Percentiles rank a stretch among this genome's conserved stretches.
phyloP scores from a whole-genome alignment of 2,329 filamentous ascomycete genomes.

The Iodosphaeria phyllophila region DNA sequence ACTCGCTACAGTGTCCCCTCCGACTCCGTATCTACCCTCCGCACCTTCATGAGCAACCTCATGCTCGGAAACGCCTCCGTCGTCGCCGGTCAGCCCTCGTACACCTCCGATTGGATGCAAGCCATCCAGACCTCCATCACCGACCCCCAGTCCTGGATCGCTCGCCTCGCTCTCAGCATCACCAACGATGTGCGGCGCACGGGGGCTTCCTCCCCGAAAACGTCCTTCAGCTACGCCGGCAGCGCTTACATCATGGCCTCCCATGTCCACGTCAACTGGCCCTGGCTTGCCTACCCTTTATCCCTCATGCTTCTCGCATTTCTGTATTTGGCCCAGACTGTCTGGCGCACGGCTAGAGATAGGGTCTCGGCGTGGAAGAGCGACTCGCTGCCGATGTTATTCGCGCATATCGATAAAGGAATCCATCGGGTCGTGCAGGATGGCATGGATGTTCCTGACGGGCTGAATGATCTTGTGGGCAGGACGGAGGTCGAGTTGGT shows the following conservation, averaged over 20 bases:
- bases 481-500: slow-evolving; percentile 15
- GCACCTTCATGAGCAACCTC: slow-evolving; percentile 14
- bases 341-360: slow-evolving; percentile 16
- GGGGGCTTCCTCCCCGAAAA: slow-evolving; percentile 7
- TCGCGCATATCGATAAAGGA: slow-evolving; percentile 15
- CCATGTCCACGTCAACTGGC: slow-evolving; percentile 16
- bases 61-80: slow-evolving; percentile 14
- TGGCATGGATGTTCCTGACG: slow-evolving; percentile 17
- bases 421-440: slow-evolving; percentile 13
- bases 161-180: slow-evolving; percentile 14
- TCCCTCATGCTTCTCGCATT: slow-evolving; percentile 15
- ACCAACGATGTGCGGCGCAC: slow-evolving; percentile 17
- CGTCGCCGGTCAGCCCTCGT: slow-evolving; percentile 10
- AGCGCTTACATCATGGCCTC: slow-evolving; percentile 11
- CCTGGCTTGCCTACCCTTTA: slow-evolving; percentile 17
- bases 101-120: slow-evolving; percentile 19
- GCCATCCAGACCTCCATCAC: slow-evolving; percentile 16
- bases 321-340: slow-evolving; percentile 16
- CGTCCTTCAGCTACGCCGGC: slow-evolving; percentile 12
- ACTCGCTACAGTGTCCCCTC: slow-evolving; percentile 14
- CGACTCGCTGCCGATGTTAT: slow-evolving; percentile 19
- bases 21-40: slow-evolving; percentile 13
- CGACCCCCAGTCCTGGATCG: slow-evolving; percentile 14
- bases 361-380: slow-evolving; percentile 19
- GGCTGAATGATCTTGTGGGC: slow-evolving; percentile 15